Evolutionary conservation across 768 basidiomycete species (phyloP), one percentile per base, ranked within the genome.

Genomic region (Panellus pusillus): DNA sequence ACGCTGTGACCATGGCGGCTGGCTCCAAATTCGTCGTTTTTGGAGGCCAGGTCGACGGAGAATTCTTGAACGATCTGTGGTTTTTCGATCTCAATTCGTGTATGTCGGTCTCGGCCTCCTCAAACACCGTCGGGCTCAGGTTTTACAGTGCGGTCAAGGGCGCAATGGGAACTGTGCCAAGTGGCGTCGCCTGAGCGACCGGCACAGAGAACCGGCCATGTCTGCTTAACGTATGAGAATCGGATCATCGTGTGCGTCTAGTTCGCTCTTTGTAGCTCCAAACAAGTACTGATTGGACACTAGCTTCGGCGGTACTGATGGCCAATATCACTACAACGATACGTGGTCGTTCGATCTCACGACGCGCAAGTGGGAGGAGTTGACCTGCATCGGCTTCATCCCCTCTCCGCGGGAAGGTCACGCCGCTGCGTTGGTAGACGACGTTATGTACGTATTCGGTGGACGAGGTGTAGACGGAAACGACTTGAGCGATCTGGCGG

Each of bases 321-420:
- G 95, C n/a, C 85, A 88, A 66, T 98, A 89, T 71, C 97, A 98
- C 67, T 99, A 99, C 74, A 99, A 98, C 69, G 97, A 99, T 67
- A 98, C 94, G 7, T 99, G 97, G 97, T 79, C 86, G 2, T 98
- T 91, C 70, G 93, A 96, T 68, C 74, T 93, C 46, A 78, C 76
- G 36, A 88, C 91, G 0, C 79, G 81, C 49, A 81, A 71, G 41
- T 99, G 97, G 97, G 80, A 88, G 4, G 97, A 99, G 67, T 75
- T 99, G 36, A 84, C 88, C 17, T 98, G 95, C 70, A 98, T 97
- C 53, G 97, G 97, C 1, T 98, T 90, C 66, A 97, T 98, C 44
- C 97, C 97, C 17, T 88, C 91, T 7, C 91, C 97, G 2, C 76
- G 97, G 45, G 97, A 99, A 70, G 96, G 97, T 0, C 97, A 99